Evolutionary conservation across 805 yeast genomes (phyloP), one percentile per base, ranked within the genome.

Genomic region (Teunomyces atbi): DNA sequence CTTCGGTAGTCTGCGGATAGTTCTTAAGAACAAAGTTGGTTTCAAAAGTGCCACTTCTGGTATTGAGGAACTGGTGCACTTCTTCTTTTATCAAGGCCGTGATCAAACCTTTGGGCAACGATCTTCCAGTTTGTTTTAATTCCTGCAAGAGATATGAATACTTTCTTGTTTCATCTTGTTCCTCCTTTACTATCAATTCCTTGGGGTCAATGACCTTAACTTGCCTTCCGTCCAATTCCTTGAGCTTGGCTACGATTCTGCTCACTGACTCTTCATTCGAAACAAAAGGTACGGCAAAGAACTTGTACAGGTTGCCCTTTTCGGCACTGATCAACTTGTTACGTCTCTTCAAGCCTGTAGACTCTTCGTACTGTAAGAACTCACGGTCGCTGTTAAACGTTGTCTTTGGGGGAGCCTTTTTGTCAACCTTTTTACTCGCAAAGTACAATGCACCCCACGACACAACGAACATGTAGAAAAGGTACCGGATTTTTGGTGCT

Each of bases 1-100:
- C 91, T 41, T 78, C 78, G 33, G 86, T 74, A 19, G 73, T 70
- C 41, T 71, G 74, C 3, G 92, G 91, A 58, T 78, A 85, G 55
- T 83, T 79, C 21, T 77, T 57, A 41, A 86, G 60, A 0, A 83
- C 53, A 30, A 82, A 78, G 33, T 69, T 68, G 26, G 81, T 77
- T 27, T 74, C 69, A 18, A 69, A 56, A 18, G 72, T 71, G 3
- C 75, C 65, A 21, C 55, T 57, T 10, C 70, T 54, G 1, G 76
- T 72, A 48, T 68, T 72, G 49, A 66, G 44, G 43, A 57, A 70
- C 33, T 59, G 51, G 8, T 54, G 42, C 7, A 76, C 61, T 39
- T 72, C 72, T 40, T 68, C 58, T 45, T 71, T 71, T 23, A 80
- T 57, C 44, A 80, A 62, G 7, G 81, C 81, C 1, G 83, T 77